phyloP scores from a whole-genome alignment of 2,329 filamentous ascomycete species.

The Calonectria fujianensis region DNA sequence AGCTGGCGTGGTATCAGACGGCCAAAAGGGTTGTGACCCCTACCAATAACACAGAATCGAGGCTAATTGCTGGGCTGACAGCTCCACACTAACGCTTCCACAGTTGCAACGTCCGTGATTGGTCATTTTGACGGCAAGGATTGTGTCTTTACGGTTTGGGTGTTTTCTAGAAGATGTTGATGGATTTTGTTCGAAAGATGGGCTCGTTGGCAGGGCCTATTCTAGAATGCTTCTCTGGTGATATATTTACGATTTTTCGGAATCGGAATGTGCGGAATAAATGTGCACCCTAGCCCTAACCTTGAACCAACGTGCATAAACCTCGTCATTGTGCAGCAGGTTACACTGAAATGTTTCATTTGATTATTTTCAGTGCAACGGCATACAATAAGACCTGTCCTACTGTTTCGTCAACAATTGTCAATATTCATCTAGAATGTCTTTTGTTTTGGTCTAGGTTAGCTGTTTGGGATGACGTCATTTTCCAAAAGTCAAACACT shows the following conservation, averaged over 20 bases:
- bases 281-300: neutral
- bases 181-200: neutral
- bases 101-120: constrained; percentile 24
- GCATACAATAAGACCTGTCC: neutral
- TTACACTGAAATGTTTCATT: neutral
- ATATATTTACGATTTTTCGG: constrained; percentile 6
- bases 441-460: neutral
- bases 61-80: constrained; percentile 10
- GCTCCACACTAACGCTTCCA: constrained; percentile 10
- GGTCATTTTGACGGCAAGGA: neutral
- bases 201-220: neutral
- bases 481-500: neutral
- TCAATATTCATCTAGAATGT: neutral
- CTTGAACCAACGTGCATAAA: neutral
- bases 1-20: neutral
- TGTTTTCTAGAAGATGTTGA: constrained; percentile 3
- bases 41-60: constrained; percentile 20
- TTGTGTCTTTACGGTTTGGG: neutral
- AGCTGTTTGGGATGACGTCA: neutral
- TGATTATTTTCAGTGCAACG: neutral
- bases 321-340: neutral
- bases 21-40: constrained; percentile 3
- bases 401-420: neutral
- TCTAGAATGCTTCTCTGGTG: constrained; percentile 2
- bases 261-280: constrained; percentile 16